A percentile compares a stretch with the other conserved stretches of the same genome.
These are phyloP conservation scores for Wilcoxina mikolae DNA, from an alignment of 495 filamentous ascomycete species.

Conservation along the genomic window DNA sequence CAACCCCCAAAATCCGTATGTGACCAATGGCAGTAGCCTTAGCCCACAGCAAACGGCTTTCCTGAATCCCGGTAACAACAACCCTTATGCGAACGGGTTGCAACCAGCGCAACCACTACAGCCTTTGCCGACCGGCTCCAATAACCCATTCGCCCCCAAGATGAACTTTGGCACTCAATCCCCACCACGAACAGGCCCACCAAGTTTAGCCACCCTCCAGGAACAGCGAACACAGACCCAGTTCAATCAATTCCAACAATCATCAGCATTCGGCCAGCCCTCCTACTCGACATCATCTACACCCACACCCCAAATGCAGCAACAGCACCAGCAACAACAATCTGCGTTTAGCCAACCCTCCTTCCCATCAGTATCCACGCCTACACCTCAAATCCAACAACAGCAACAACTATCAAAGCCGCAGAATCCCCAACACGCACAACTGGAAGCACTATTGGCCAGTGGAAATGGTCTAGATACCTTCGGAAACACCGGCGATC, in stretches of 20 bases:
- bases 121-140: conserved; percentile 71
- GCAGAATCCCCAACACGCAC: conserved; percentile 61
- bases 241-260: conserved; percentile 5
- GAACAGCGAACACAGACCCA: conserved; percentile 1
- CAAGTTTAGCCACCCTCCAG: conserved; percentile 6
- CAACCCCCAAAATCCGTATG: conserved; percentile 54
- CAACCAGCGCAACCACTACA: conserved; percentile 38
- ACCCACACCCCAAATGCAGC: conserved; percentile 11
- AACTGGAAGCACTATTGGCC: conserved; percentile 77
- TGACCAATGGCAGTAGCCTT: conserved; percentile 17
- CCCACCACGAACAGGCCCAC: conserved; percentile 32
- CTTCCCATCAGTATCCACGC: conserved; percentile 1
- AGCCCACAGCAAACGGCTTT: conserved; percentile 34
- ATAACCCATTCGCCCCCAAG: conserved; percentile 74
- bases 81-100: conserved; percentile 53
- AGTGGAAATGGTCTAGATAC: conserved; percentile 87
- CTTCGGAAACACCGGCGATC: conserved; percentile 86
- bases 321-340: conserved; percentile 18
- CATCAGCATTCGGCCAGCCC: conserved; percentile 3
- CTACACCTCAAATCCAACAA: conserved; percentile 19
- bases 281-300: conserved; percentile 1
- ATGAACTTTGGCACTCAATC: conserved; percentile 37
- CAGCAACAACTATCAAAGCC: conserved; percentile 37
- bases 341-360: conserved; percentile 11
- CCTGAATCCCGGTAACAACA: conserved; percentile 64